Conservation (phyloP, 805 yeast species). For the Monosporozyma aquatica region DNA sequence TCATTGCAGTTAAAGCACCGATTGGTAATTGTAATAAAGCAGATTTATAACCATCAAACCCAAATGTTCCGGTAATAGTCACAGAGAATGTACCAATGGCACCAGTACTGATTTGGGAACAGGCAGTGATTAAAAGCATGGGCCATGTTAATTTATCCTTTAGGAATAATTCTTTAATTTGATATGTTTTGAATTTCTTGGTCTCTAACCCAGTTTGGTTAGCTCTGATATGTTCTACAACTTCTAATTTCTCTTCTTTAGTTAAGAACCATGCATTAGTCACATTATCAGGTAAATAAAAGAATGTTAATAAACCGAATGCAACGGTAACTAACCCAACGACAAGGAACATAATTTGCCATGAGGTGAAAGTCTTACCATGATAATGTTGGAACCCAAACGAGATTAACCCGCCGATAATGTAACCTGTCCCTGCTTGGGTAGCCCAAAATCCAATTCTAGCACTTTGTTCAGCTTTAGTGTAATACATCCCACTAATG, state of each 20-base stretch:
- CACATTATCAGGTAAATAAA: conserved; percentile 44
- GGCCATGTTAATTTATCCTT: conserved; percentile 44
- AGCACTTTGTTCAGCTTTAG: conserved; percentile 41
- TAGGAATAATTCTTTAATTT: conserved; percentile 38
- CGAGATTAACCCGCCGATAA: conserved; percentile 39
- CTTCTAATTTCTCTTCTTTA: conserved; percentile 36
- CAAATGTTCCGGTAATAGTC: conserved; percentile 44
- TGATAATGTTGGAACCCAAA: conserved; percentile 47
- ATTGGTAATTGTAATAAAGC: conserved; percentile 50
- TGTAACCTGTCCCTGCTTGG: conserved; percentile 45
- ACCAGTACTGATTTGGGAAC: conserved; percentile 42
- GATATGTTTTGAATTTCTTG: conserved; percentile 37
- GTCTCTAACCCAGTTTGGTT: conserved; percentile 47
- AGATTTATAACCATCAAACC: conserved; percentile 37
- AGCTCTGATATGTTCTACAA: conserved; percentile 38
- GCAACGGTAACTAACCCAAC: conserved; percentile 45
- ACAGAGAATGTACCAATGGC: conserved; percentile 46
- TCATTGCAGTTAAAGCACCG: conserved; percentile 40
- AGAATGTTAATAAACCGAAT: conserved; percentile 39
- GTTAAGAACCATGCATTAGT: conserved; percentile 34
- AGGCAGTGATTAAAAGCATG: conserved; percentile 38
- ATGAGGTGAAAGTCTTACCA: conserved; percentile 37
- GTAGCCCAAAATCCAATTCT: conserved; percentile 50
- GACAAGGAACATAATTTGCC: conserved; percentile 53
- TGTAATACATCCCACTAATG: conserved; percentile 56